Conservation (phyloP, 257 asterid genomes). For the Datura wrightii region DNA sequence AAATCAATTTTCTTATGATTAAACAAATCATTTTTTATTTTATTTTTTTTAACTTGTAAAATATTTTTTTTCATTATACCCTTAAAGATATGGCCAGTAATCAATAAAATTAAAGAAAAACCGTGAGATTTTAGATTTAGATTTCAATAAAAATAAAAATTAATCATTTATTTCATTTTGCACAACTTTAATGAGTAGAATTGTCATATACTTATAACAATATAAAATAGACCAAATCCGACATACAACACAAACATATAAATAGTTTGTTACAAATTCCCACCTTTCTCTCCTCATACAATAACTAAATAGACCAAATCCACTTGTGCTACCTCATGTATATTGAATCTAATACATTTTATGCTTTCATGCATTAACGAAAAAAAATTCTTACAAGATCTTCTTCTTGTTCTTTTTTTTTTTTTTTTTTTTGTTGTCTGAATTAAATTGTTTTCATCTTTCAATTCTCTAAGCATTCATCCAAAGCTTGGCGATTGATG, state of each 20-base stretch:
- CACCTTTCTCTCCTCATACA: constrained; percentile 10
- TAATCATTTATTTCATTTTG: background rate
- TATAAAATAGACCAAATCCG: background rate
- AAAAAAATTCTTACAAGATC: background rate
- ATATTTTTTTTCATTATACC: background rate
- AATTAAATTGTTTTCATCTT: background rate
- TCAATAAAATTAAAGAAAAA: background rate
- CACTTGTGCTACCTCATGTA: background rate
- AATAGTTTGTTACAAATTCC: constrained; percentile 19
- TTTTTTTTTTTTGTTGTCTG: background rate
- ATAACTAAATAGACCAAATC: constrained; percentile 8
- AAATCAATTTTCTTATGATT: background rate
- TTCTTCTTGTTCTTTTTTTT: background rate
- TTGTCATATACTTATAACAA: background rate
- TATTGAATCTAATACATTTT: background rate
- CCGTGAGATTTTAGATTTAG: background rate
- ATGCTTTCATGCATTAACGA: background rate
- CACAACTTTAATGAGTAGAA: background rate
- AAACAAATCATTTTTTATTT: no score
- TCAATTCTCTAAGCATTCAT: background rate
- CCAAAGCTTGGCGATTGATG: constrained; percentile 30
- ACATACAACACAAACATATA: background rate
- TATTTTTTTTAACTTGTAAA: background rate
- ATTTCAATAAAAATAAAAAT: background rate
- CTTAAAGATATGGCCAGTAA: background rate